Evolutionary conservation across 75 land plant species (phyloP).

Genomic region (Cunninghamia lanceolata): DNA sequence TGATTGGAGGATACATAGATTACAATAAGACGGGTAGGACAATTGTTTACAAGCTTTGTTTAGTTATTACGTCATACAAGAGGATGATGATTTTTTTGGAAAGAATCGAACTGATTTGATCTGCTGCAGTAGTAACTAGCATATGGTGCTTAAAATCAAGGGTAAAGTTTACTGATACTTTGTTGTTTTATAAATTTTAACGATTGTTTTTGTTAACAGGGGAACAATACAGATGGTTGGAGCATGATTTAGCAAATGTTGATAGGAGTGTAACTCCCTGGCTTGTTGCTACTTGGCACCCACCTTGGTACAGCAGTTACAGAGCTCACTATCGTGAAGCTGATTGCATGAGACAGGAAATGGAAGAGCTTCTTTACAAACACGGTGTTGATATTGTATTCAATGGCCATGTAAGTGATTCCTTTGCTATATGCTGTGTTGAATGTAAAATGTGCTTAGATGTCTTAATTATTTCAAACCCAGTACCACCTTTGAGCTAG

Average conservation of each 20-base stretch:
- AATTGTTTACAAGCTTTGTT: not conserved
- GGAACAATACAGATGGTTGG: constrained; percentile 80
- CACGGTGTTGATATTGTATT: constrained; percentile 82
- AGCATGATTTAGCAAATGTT: constrained; percentile 57
- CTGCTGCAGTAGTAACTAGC: not conserved
- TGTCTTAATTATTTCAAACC: not conserved
- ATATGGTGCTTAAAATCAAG: not conserved
- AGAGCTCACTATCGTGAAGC: constrained; percentile 77
- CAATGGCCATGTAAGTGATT: constrained; percentile 75
- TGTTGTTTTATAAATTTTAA: not conserved
- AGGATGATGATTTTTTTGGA: not conserved
- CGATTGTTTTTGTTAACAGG: constrained; percentile 35
- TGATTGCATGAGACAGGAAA: constrained; percentile 78
- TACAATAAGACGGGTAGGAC: constrained; percentile 56
- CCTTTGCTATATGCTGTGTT: not conserved
- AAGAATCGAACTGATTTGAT: not conserved
- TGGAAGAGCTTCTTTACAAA: constrained; percentile 77
- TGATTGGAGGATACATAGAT: constrained; percentile 73
- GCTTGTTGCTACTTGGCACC: constrained; percentile 75
- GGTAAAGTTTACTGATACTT: not conserved
- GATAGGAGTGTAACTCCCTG: constrained; percentile 83
- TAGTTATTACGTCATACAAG: not conserved
- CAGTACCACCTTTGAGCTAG: not conserved
- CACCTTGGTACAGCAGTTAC: constrained; percentile 92
- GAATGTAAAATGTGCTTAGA: not conserved